These are phyloP conservation scores for Cucurbitaria berberidis DNA, from an alignment of 2,329 filamentous ascomycete genomes.

Conservation along the genomic window DNA sequence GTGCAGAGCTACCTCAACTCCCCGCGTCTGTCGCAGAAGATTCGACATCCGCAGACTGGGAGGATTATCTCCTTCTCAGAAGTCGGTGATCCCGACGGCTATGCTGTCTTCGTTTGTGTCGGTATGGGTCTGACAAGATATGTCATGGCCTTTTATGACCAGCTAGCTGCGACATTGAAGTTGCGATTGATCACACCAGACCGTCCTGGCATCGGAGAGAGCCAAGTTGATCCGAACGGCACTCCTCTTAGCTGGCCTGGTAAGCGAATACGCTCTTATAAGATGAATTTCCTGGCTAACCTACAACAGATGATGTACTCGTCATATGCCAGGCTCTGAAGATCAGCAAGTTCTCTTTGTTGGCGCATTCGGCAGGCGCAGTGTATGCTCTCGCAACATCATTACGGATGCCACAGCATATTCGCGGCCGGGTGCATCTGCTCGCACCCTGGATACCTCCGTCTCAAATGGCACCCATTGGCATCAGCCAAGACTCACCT, in stretches of 20 bases:
- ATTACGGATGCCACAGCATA: constrained; percentile 92
- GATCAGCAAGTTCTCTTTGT: constrained; percentile 93
- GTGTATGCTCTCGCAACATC: constrained; percentile 97
- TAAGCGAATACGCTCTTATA: constrained; percentile 52
- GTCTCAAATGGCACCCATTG: constrained; percentile 58
- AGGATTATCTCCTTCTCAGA: constrained; percentile 94
- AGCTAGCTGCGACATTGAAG: constrained; percentile 86
- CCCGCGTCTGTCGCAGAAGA: constrained; percentile 84
- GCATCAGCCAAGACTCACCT: constrained; percentile 72
- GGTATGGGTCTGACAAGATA: constrained; percentile 97
- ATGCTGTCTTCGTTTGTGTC: constrained; percentile 93
- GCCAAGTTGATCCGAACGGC: constrained; percentile 81
- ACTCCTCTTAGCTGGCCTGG: constrained; percentile 94
- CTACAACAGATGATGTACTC: constrained; percentile 74
- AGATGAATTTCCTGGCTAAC: constrained; percentile 50
- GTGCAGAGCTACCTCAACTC: constrained; percentile 85
- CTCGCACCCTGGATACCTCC: constrained; percentile 97
- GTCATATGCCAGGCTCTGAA: constrained; percentile 90
- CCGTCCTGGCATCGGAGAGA: constrained; percentile 90
- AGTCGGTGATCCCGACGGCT: constrained; percentile 89
- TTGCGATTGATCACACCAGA: constrained; percentile 92
- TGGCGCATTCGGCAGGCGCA: constrained; percentile 96
- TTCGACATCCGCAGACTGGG: constrained; percentile 83
- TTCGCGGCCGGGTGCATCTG: constrained; percentile 90
- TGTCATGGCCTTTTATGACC: constrained; percentile 96